Percentiles rank a stretch among this genome's conserved stretches.
phyloP scores from a whole-genome alignment of 371 early-diverging fungal species.

The Mortierella sp. region DNA sequence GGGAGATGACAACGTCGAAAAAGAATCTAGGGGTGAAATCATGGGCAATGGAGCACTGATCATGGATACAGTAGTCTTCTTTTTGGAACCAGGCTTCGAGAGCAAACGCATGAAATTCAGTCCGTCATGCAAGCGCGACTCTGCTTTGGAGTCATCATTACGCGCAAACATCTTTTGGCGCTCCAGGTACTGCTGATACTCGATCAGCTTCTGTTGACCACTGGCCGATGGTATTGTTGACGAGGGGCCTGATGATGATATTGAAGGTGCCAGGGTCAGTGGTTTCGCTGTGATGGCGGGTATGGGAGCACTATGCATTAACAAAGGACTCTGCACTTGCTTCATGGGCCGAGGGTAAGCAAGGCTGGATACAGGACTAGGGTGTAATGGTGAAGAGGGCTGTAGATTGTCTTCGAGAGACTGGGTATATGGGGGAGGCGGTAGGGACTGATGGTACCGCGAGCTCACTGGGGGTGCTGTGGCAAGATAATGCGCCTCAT shows the following conservation, averaged over 20 bases:
- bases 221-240: slow-evolving; percentile 1
- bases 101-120: slow-evolving; percentile 25
- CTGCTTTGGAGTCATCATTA: slow-evolving; percentile 13
- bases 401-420: slow-evolving; percentile 1
- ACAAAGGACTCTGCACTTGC: not conserved
- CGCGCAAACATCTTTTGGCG: slow-evolving; percentile 30
- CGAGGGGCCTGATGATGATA: no score
- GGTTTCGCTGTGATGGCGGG: slow-evolving; percentile 10
- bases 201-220: slow-evolving; percentile 15
- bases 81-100: slow-evolving; percentile 23
- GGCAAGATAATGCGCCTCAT: slow-evolving; percentile 35
- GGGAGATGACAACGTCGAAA: not conserved
- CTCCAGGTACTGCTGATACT: slow-evolving; percentile 42
- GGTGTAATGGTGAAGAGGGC: not conserved
- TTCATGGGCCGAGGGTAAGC: slow-evolving; percentile 5
- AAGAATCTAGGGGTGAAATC: not conserved
- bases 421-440: slow-evolving; percentile 42
- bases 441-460: slow-evolving; percentile 21
- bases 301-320: not conserved
- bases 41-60: slow-evolving; percentile 40
- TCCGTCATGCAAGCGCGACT: slow-evolving; percentile 1
- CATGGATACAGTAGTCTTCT: slow-evolving; percentile 10
- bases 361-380: no score
- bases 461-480: slow-evolving; percentile 12
- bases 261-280: slow-evolving; percentile 3